phyloP scores from a whole-genome alignment of 805 yeast species.

The Monosporozyma yasuniensis region DNA sequence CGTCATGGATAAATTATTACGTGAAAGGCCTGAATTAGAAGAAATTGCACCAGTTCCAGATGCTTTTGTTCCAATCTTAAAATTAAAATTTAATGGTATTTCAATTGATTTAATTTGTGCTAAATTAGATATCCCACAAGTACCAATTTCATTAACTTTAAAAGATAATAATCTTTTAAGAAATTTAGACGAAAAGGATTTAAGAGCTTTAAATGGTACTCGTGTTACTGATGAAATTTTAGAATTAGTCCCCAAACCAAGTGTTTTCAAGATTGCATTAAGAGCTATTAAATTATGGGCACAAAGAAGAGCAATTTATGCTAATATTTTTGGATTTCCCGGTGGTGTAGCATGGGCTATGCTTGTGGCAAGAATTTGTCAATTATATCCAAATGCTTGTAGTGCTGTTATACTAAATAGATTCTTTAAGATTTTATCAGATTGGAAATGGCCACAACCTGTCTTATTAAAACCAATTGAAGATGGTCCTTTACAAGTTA shows the following conservation, averaged over 20 bases:
- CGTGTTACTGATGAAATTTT: constrained; percentile 94
- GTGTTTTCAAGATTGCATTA: constrained; percentile 84
- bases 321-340: constrained; percentile 92
- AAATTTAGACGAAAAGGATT: constrained; percentile 84
- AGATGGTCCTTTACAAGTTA: constrained; percentile 92
- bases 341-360: constrained; percentile 99
- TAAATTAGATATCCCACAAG: constrained; percentile 69
- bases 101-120: constrained; percentile 89
- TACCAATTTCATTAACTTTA: constrained; percentile 65
- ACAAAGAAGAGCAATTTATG: constrained; percentile 86
- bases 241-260: constrained; percentile 81
- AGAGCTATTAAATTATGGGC: constrained; percentile 97
- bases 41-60: constrained; percentile 92
- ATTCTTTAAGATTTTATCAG: constrained; percentile 74
- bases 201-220: constrained; percentile 88
- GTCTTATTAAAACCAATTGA: constrained; percentile 87
- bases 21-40: constrained; percentile 71
- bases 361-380: constrained; percentile 97
- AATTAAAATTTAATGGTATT: constrained; percentile 81
- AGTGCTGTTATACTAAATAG: constrained; percentile 85
- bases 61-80: constrained; percentile 95
- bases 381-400: constrained; percentile 90
- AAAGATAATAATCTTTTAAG: constrained; percentile 77
- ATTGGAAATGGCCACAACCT: constrained; percentile 99
- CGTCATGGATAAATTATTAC: constrained; percentile 62